Evolutionary conservation across 495 filamentous ascomycete genomes (phyloP).

Genomic region (Lophiostoma macrostomum): DNA sequence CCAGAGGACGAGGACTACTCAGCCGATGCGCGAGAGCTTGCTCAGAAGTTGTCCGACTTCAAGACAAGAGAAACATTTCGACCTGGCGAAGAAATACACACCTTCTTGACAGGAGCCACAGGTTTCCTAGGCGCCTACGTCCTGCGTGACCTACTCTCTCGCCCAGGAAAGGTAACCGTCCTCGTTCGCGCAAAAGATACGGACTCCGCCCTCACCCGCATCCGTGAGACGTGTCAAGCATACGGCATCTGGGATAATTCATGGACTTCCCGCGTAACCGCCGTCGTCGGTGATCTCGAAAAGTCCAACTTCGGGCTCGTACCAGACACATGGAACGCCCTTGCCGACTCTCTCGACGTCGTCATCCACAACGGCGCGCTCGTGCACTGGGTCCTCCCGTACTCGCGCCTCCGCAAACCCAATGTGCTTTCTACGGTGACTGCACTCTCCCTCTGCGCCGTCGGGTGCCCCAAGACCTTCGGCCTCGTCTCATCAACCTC

Average conservation of each 20-base stretch:
- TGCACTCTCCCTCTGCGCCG: slow-evolving; percentile 68
- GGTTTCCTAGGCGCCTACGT: slow-evolving; percentile 88
- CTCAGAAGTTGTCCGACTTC: slow-evolving; percentile 47
- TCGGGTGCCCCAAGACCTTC: slow-evolving; percentile 75
- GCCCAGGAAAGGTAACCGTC: slow-evolving; percentile 64
- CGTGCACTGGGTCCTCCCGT: slow-evolving; percentile 84
- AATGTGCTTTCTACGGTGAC: slow-evolving; percentile 85
- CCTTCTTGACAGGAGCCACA: slow-evolving; percentile 87
- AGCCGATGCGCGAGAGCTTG: slow-evolving; percentile 61
- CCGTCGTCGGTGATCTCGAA: slow-evolving; percentile 69
- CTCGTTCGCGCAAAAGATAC: slow-evolving; percentile 68
- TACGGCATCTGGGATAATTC: slow-evolving; percentile 78
- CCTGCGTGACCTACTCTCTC: slow-evolving; percentile 66
- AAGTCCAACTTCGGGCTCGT: slow-evolving; percentile 69
- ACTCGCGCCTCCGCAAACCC: slow-evolving; percentile 67
- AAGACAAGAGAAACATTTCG: slow-evolving; percentile 40
- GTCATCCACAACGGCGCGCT: slow-evolving; percentile 89
- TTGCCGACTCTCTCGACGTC: slow-evolving; percentile 66
- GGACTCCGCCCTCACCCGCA: slow-evolving; percentile 49
- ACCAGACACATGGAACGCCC: slow-evolving; percentile 56
- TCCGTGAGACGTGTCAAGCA: slow-evolving; percentile 53
- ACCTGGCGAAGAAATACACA: slow-evolving; percentile 47
- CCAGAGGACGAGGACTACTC: slow-evolving; percentile 60
- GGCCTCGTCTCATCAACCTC: slow-evolving; percentile 85
- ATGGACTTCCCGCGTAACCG: slow-evolving; percentile 63